Percentiles rank a stretch among this genome's conserved stretches.
These are phyloP conservation scores for Penicillium soppii DNA, from an alignment of 495 filamentous ascomycete genomes.

Conservation along the genomic window DNA sequence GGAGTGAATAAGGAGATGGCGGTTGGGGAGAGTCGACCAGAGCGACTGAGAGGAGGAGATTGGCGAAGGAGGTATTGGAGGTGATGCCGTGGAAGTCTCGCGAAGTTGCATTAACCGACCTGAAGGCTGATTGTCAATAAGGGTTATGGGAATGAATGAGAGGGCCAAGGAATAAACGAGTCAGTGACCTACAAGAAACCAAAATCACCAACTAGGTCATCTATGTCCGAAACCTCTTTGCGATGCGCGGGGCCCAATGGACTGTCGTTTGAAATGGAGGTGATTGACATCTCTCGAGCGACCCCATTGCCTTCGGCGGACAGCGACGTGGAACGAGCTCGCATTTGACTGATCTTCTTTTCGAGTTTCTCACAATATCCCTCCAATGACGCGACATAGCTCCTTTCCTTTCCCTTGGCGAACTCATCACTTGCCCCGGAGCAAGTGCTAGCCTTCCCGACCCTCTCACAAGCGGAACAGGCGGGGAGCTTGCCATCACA, in stretches of 20 bases:
- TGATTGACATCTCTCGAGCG: slow-evolving; percentile 55
- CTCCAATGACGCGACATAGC: slow-evolving; percentile 91
- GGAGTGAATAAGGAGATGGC: slow-evolving; percentile 56
- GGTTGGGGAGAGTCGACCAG: slow-evolving; percentile 63
- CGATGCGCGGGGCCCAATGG: slow-evolving; percentile 35
- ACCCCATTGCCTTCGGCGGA: slow-evolving; percentile 58
- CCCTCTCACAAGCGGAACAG: slow-evolving; percentile 88
- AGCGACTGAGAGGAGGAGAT: slow-evolving; percentile 73
- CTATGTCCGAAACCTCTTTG: slow-evolving; percentile 71
- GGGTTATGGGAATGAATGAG: too few relatives aligned
- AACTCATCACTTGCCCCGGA: slow-evolving; percentile 95
- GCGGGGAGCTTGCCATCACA: slow-evolving; percentile 94
- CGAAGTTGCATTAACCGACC: slow-evolving; percentile 87
- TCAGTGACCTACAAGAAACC: slow-evolving; percentile 64
- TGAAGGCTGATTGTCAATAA: slow-evolving; percentile 30
- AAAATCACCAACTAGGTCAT: slow-evolving; percentile 78
- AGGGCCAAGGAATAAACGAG: background rate
- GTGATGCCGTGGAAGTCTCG: slow-evolving; percentile 88
- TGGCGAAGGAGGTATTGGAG: slow-evolving; percentile 80
- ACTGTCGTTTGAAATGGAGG: slow-evolving; percentile 40
- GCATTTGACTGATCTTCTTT: slow-evolving; percentile 59
- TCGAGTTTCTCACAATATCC: slow-evolving; percentile 83
- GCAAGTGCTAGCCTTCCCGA: slow-evolving; percentile 75
- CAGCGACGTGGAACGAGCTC: slow-evolving; percentile 56
- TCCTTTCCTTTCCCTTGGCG: slow-evolving; percentile 88